Evolutionary conservation across 1,284 basidiomycete species (phyloP).

Genomic region (Anthracocystis panici-leucophaei): DNA sequence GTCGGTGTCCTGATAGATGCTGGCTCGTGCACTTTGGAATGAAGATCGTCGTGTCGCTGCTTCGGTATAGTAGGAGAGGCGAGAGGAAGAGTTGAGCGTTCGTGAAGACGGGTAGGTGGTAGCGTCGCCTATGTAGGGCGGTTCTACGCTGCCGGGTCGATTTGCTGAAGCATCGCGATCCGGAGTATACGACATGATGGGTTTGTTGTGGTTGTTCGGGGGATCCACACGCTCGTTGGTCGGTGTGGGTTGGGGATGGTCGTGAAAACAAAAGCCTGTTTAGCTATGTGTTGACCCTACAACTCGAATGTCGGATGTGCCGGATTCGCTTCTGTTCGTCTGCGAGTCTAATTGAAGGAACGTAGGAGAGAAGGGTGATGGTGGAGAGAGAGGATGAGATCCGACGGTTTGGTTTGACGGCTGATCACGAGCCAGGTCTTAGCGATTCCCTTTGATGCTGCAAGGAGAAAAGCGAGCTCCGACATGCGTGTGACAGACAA

Average conservation of each 20-base stretch:
- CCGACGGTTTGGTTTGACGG: not conserved
- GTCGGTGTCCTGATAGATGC: conserved; percentile 40
- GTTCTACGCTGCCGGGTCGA: conserved; percentile 15
- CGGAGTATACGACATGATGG: conserved; percentile 19
- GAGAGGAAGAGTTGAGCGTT: conserved; percentile 34
- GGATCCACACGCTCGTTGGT: not conserved
- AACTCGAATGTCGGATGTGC: too few species aligned
- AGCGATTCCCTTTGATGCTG: not conserved
- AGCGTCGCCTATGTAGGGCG: conserved; percentile 4
- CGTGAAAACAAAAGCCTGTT: too few species aligned
- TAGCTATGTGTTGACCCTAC: too few species aligned
- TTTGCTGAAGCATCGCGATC: conserved; percentile 3
- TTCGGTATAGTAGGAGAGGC: conserved; percentile 33
- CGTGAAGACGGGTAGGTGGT: conserved; percentile 16
- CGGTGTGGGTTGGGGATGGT: not conserved
- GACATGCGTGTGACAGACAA: too few species aligned
- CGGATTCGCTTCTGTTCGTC: too few species aligned
- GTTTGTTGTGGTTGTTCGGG: not conserved
- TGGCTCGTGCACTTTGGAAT: conserved; percentile 32
- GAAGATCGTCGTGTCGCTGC: conserved; percentile 36
- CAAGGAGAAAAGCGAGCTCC: not conserved
- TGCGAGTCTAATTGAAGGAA: too few species aligned
- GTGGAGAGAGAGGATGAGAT: not conserved
- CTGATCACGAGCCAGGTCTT: not conserved
- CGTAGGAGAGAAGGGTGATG: not conserved